Evolutionary conservation across 805 yeast species (phyloP).

Genomic region (Diddensiella caesifluorescens): DNA sequence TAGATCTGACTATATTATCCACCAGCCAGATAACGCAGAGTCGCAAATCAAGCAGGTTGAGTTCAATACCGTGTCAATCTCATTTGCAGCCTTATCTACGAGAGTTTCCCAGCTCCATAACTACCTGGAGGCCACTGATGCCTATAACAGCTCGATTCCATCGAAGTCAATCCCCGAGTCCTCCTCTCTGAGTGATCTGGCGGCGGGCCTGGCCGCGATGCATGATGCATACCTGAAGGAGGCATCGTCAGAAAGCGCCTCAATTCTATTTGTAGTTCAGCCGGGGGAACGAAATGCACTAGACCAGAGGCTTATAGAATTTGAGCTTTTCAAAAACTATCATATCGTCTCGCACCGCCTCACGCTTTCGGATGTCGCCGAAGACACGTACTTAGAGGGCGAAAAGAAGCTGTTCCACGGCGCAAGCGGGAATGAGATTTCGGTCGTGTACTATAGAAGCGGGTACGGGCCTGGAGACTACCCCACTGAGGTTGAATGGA

Average conservation of each 20-base stretch:
- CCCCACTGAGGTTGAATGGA: conserved; percentile 64
- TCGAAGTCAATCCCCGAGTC: conserved; percentile 55
- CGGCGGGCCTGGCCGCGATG: conserved; percentile 66
- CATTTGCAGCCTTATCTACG: conserved; percentile 85
- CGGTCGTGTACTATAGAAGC: conserved; percentile 84
- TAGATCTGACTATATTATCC: conserved; percentile 83
- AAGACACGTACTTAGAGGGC: background rate
- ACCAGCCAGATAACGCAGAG: conserved; percentile 33
- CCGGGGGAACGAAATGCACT: conserved; percentile 81
- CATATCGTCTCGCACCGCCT: conserved; percentile 61
- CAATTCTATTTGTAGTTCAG: conserved; percentile 76
- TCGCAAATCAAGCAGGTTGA: conserved; percentile 82
- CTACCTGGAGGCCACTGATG: conserved; percentile 40
- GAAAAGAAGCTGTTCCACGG: conserved; percentile 42
- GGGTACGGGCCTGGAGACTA: conserved; percentile 88
- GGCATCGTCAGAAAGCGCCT: conserved; percentile 18
- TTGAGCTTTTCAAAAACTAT: conserved; percentile 50
- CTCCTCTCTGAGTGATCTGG: conserved; percentile 54
- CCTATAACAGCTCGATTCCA: conserved; percentile 23
- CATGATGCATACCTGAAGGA: conserved; percentile 45
- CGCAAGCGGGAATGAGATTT: conserved; percentile 60
- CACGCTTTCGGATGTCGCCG: conserved; percentile 42
- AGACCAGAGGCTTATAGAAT: conserved; percentile 86
- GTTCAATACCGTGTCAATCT: conserved; percentile 91
- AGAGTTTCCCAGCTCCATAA: conserved; percentile 74